Conservation (phyloP, 2,329 filamentous ascomycete genomes). For the Pseudofabraea citricarpa region DNA sequence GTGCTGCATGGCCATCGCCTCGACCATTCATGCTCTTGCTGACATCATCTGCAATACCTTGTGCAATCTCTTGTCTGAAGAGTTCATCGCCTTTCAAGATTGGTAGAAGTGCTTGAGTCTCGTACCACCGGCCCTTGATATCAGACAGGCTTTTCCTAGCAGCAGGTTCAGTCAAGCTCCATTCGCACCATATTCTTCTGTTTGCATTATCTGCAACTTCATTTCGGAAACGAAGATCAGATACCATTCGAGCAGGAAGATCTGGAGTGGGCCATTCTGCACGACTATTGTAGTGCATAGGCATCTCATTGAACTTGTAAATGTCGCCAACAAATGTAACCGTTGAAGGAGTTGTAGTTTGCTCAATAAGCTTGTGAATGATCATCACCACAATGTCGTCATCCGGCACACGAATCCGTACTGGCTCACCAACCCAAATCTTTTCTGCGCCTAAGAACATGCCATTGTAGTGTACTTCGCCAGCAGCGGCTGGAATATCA, state of each 20-base stretch:
- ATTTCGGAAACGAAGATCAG: constrained; percentile 35
- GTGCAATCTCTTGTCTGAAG: constrained; percentile 28
- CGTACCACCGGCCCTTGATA: constrained; percentile 57
- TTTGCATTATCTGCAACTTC: constrained; percentile 37
- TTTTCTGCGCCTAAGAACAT: constrained; percentile 55
- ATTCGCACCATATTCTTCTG: constrained; percentile 24
- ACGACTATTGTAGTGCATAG: constrained; percentile 28
- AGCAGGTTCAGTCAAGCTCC: constrained; percentile 23
- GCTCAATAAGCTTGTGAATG: constrained; percentile 31
- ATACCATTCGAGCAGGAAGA: constrained; percentile 40
- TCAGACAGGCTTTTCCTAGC: constrained; percentile 34
- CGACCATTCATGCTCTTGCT: constrained; percentile 42
- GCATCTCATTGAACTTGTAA: constrained; percentile 41
- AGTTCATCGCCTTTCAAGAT: constrained; percentile 25
- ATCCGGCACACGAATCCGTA: constrained; percentile 41
- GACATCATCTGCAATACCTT: constrained; percentile 34
- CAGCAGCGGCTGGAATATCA: constrained; percentile 30
- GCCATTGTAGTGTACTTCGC: constrained; percentile 43
- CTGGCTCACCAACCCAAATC: constrained; percentile 52
- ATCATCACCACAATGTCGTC: constrained; percentile 43
- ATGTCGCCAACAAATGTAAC: constrained; percentile 44
- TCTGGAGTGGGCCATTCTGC: constrained; percentile 34
- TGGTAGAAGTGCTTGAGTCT: constrained; percentile 44
- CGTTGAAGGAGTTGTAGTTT: constrained; percentile 15
- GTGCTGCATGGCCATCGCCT: constrained; percentile 30